These are phyloP conservation scores for Theileria annulata DNA, from an alignment of 169 alveolate genomes.

Conservation along the genomic window DNA sequence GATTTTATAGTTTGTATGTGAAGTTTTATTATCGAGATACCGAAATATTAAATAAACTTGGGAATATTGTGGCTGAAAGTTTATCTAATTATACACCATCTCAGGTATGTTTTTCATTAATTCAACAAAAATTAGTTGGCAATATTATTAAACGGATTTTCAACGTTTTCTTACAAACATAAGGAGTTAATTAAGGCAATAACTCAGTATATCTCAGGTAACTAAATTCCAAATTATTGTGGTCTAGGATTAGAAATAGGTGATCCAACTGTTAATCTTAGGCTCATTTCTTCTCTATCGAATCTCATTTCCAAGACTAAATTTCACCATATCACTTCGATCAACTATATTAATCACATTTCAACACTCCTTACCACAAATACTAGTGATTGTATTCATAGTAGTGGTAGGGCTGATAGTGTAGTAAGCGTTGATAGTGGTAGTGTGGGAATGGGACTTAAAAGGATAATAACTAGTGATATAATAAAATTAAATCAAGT, in stretches of 20 bases:
- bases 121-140: slow-evolving; percentile 11
- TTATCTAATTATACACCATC: neutral
- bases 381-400: neutral
- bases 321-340: slow-evolving; percentile 29
- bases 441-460: neutral
- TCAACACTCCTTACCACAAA: neutral
- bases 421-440: too few relatives aligned
- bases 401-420: neutral
- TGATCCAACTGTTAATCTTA: neutral
- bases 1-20: neutral
- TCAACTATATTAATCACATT: slow-evolving; percentile 17
- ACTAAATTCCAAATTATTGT: neutral
- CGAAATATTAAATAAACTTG: slow-evolving; percentile 40
- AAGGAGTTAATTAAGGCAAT: slow-evolving; percentile 36
- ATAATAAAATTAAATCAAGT: neutral
- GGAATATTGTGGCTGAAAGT: neutral
- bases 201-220: slow-evolving; percentile 5
- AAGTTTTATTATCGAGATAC: slow-evolving; percentile 58
- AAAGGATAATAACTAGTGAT: neutral
- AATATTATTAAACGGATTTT: slow-evolving; percentile 15
- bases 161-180: slow-evolving; percentile 61
- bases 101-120: neutral
- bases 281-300: slow-evolving; percentile 5
- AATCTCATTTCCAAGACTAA: slow-evolving; percentile 54
- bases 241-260: neutral